These are phyloP conservation scores for Dictyostelium intermedium DNA, from an alignment of 78 protist species.

Conservation along the genomic window DNA sequence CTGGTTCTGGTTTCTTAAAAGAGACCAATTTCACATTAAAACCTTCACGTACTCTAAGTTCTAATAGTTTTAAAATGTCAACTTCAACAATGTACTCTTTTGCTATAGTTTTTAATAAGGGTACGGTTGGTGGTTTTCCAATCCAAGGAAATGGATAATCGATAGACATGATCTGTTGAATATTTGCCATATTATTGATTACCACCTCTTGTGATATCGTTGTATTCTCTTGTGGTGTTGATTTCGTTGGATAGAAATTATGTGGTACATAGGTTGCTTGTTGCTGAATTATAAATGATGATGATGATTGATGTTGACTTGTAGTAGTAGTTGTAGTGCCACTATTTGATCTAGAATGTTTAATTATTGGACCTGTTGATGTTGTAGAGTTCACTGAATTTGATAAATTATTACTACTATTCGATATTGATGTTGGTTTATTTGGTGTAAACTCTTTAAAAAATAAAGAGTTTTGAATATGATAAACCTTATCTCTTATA, in stretches of 20 bases:
- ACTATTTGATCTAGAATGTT: not conserved
- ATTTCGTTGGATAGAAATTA: conserved; percentile 32
- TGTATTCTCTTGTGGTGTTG: conserved; percentile 39
- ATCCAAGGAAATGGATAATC: conserved; percentile 74
- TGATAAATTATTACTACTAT: not conserved
- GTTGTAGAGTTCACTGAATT: not conserved
- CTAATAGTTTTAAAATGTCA: conserved; percentile 47
- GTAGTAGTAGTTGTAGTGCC: not conserved
- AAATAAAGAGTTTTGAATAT: conserved; percentile 19
- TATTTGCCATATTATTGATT: conserved; percentile 47
- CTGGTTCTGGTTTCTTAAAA: conserved; percentile 48
- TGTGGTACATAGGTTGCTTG: not conserved
- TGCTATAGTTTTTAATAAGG: conserved; percentile 6
- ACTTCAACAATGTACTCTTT: conserved; percentile 61
- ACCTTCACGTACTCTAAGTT: conserved; percentile 61
- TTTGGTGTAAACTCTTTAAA: conserved; percentile 65
- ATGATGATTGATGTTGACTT: not conserved
- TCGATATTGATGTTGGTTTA: not conserved
- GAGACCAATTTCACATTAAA: conserved; percentile 39
- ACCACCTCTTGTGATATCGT: conserved; percentile 24
- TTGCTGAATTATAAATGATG: conserved; percentile 1
- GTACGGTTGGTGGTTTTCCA: conserved; percentile 70
- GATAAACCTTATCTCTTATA: not conserved
- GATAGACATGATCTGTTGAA: conserved; percentile 54
- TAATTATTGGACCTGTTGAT: not conserved